Conservation (phyloP, 805 yeast species). For the Hanseniaspora occidentalis region DNA sequence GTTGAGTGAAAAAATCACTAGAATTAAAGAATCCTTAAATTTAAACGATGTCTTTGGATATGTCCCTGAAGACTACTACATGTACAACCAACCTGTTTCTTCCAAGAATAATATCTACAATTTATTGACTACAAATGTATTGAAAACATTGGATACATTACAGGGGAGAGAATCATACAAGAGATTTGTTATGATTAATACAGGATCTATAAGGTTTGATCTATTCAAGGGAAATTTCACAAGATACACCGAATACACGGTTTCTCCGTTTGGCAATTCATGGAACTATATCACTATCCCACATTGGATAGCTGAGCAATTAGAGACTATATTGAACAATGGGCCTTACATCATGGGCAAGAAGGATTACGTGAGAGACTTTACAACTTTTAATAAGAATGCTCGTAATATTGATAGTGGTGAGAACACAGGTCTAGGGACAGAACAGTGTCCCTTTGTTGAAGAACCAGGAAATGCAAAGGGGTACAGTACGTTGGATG, state of each 20-base stretch:
- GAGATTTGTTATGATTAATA: slow-evolving; percentile 57
- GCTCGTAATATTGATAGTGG: no score
- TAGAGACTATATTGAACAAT: slow-evolving; percentile 46
- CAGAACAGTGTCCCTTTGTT: slow-evolving; percentile 6
- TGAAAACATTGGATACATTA: slow-evolving; percentile 32
- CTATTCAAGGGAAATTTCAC: slow-evolving; percentile 77
- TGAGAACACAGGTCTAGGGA: slow-evolving; percentile 9
- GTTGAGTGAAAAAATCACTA: slow-evolving; percentile 29
- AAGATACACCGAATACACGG: slow-evolving; percentile 62
- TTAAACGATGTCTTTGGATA: slow-evolving; percentile 48
- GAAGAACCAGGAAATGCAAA: slow-evolving; percentile 12
- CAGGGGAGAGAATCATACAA: slow-evolving; percentile 15
- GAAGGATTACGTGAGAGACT: slow-evolving; percentile 4
- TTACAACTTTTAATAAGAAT: no score
- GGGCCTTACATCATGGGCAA: slow-evolving; percentile 30
- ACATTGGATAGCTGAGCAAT: slow-evolving; percentile 36
- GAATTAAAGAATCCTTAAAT: slow-evolving; percentile 34
- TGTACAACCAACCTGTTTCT: slow-evolving; percentile 54
- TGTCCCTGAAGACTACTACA: slow-evolving; percentile 54
- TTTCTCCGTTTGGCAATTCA: slow-evolving; percentile 72
- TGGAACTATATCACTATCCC: slow-evolving; percentile 66
- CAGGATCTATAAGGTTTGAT: slow-evolving; percentile 84
- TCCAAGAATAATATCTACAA: slow-evolving; percentile 45
- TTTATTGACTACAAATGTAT: slow-evolving; percentile 43
- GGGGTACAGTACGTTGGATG: slow-evolving; percentile 74